Percentiles rank a stretch among this genome's conserved stretches.
These are phyloP conservation scores for Sclerotinia glacialis DNA, from an alignment of 2,329 filamentous ascomycete genomes.

Conservation along the genomic window DNA sequence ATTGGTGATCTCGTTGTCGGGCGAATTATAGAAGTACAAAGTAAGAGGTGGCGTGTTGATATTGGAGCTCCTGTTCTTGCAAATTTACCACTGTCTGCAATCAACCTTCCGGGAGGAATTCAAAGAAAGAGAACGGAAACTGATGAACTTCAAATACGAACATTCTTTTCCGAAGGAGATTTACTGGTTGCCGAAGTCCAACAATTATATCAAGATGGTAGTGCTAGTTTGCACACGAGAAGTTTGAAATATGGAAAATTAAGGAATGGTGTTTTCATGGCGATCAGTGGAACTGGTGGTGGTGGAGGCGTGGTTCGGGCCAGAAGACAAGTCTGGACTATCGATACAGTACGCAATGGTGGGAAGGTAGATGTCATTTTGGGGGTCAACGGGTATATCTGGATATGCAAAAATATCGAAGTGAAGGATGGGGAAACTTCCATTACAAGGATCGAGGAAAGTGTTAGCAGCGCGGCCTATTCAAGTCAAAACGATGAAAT, in stretches of 20 bases:
- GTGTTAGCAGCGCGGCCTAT: constrained; percentile 80
- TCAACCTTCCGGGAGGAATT: constrained; percentile 93
- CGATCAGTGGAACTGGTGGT: constrained; percentile 76
- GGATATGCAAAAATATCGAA: constrained; percentile 82
- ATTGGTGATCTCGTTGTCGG: constrained; percentile 95
- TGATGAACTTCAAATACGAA: constrained; percentile 93
- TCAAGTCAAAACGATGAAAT: constrained; percentile 93
- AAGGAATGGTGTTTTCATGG: constrained; percentile 85
- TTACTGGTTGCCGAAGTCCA: constrained; percentile 94
- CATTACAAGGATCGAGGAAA: constrained; percentile 87
- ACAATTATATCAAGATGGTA: constrained; percentile 79
- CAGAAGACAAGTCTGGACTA: constrained; percentile 83
- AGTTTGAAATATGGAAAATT: constrained; percentile 93
- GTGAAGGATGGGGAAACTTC: constrained; percentile 48
- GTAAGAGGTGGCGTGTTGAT: constrained; percentile 90
- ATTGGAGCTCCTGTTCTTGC: constrained; percentile 85
- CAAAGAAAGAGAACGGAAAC: constrained; percentile 88
- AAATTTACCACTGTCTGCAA: constrained; percentile 77
- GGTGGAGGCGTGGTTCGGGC: constrained; percentile 77
- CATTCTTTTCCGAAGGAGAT: constrained; percentile 96
- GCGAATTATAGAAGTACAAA: constrained; percentile 91
- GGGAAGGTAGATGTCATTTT: constrained; percentile 79
- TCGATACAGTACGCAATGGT: constrained; percentile 56
- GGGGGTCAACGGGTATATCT: constrained; percentile 96
- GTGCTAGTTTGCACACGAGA: constrained; percentile 83